Base-by-base conservation (phyloP, 805 yeast species). In the Candida mattraensis region DNA sequence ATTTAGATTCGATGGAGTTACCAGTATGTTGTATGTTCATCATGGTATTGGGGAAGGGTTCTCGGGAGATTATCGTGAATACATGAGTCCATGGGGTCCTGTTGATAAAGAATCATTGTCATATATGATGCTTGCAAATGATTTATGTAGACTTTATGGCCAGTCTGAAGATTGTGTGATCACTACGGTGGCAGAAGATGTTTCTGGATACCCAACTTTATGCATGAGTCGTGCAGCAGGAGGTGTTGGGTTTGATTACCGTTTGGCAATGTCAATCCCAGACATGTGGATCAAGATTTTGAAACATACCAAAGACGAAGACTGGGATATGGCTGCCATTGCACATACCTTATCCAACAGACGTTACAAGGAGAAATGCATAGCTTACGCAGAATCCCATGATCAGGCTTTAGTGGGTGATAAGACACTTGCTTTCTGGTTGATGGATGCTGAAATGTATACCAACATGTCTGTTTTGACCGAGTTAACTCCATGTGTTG, bases 341-440 rank as follows among this genome's bases (percentile, higher is more conserved):
- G 81, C 80, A 14, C 81, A 77, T 56, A 86, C 95, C 2, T 71
- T 91, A 51, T 79, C 95, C 21, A 93, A 91, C 63, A 75, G 98
- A 53, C 75, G 99, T 47, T 79, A 88, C 60, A 78, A 79, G 25
- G 98, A 91, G 61, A 80, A 78, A 55, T 89, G 96, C 35, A 86
- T 91, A 48, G 82, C 93, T 3, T 91, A 91, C 56, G 85, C 94
- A 45, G 99, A 91, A 64, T 83, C 94, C 11, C 99, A 91, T 57
- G 99, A 91, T 59, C 99, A 91, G 66, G 98, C 98, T 6, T 71
- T 91, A 37, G 99, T 91, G 15, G 99, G 99, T 35, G 99, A 91
- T 60, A 91, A 91, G 60, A 87, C 96, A 3, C 65, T 91, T 40
- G 98, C 98, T 1, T 91, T 91, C 57, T 93, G 99, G 99, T 72